phyloP scores from a whole-genome alignment of 225 moss, liverwort and hornwort genomes.

The Bryum argenteum region DNA sequence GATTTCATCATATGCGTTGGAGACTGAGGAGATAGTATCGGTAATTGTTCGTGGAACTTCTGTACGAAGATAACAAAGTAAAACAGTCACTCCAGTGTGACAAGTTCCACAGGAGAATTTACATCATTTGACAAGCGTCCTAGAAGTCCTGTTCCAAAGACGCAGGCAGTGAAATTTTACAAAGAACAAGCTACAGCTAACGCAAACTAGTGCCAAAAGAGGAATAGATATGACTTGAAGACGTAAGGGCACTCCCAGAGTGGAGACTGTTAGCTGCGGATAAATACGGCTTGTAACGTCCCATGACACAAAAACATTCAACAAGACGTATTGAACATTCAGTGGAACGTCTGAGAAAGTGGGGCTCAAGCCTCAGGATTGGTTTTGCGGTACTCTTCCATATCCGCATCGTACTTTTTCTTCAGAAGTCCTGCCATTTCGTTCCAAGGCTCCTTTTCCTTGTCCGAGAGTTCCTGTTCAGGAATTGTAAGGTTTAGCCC shows the following conservation, averaged over 20 bases:
- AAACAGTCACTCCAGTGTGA: background rate
- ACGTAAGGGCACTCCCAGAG: background rate
- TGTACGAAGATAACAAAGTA: background rate
- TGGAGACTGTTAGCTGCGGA: constrained; percentile 5
- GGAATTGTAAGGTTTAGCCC: background rate
- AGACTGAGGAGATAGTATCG: too few species aligned
- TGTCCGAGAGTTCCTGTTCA: constrained; percentile 51
- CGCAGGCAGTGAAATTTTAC: constrained; percentile 13
- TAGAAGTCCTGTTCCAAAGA: background rate
- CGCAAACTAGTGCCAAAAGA: background rate
- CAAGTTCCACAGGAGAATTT: constrained; percentile 8
- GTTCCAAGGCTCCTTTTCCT: constrained; percentile 60
- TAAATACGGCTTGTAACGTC: background rate
- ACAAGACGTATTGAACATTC: constrained; percentile 37
- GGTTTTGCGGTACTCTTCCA: constrained; percentile 55
- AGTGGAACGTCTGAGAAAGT: constrained; percentile 4
- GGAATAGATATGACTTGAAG: background rate
- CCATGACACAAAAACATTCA: constrained; percentile 26
- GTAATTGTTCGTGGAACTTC: background rate
- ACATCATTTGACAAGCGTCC: constrained; percentile 14
- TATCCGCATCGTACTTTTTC: constrained; percentile 52
- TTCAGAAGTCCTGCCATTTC: constrained; percentile 53
- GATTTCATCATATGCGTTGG: too few species aligned
- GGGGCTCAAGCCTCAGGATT: constrained; percentile 35
- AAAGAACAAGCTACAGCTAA: background rate